Evolutionary conservation across 768 basidiomycete genomes (phyloP), one percentile per base, ranked within the genome.

Genomic region (Boletus sp.): DNA sequence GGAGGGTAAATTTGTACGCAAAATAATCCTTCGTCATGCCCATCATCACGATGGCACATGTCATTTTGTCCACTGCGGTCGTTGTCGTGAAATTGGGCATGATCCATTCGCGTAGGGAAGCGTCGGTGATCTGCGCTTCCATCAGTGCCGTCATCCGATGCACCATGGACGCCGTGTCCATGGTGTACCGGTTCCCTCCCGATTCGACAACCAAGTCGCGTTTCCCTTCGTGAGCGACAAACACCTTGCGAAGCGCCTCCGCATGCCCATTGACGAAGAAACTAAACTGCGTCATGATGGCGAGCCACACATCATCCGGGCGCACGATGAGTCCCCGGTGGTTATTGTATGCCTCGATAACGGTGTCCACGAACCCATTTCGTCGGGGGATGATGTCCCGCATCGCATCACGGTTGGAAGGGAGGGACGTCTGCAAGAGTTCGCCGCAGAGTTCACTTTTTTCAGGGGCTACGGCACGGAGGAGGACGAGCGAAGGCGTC

Each of bases 281-380:
- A 41, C 66, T 72, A 32, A 76, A 71, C 55, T 77, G 76, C 14
- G 63, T 59, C 45, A 72, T 35, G 63, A 71, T 66, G 23, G 67
- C 64, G 27, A 67, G 63, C 70, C 80, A 81, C 34, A 81, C 70
- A 59, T 81, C 79, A 49, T 81, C 80, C 7, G 79, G 80, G 8
- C 79, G 70, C 23, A 79, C 60, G 49, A 76, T 64, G 34, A 81
- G 68, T 1, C 70, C 62, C 3, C 69, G 68, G 40, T 75, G 74
- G 19, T 69, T 60, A 37, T 69, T 69, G 60, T 74, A 73, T 5
- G 70, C 71, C 27, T 68, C 64, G 30, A 75, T 52, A 45, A 72
- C 64, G 15, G 74, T 69, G 32, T 68, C 60, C 8, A 75, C 71
- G 35, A 75, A 71, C 17, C 74, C 74, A 46, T 75, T 72, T 29